Evolutionary conservation across 2,329 filamentous ascomycete genomes (phyloP).

Genomic region (Thielaviopsis populi): DNA sequence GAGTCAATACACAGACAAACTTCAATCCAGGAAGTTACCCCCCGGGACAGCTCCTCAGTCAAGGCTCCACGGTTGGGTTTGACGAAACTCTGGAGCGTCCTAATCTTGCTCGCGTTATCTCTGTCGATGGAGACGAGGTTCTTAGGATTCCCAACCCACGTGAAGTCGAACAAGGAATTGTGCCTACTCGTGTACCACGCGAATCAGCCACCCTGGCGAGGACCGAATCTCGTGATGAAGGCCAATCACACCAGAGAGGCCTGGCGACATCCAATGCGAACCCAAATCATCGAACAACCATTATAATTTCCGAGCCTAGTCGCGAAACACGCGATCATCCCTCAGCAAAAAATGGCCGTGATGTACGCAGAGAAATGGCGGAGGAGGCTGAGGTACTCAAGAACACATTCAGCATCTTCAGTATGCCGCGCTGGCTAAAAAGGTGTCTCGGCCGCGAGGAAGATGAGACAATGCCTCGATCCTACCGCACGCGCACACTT

Average conservation of each 20-base stretch:
- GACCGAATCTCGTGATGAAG: conserved; percentile 14
- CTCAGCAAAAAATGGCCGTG: not conserved
- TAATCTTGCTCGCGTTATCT: conserved; percentile 29
- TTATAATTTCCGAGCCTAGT: conserved; percentile 49
- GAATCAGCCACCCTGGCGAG: not conserved
- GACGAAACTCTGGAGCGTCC: conserved; percentile 10
- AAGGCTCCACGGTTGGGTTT: conserved; percentile 27
- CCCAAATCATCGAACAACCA: conserved; percentile 10
- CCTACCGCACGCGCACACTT: conserved; percentile 11
- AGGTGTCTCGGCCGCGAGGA: conserved; percentile 4
- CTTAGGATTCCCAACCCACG: conserved; percentile 82
- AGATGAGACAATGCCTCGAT: conserved; percentile 7
- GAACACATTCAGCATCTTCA: conserved; percentile 19
- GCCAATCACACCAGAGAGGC: not conserved
- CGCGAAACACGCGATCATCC: conserved; percentile 16
- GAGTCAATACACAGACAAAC: conserved; percentile 24
- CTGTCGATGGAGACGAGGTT: conserved; percentile 57
- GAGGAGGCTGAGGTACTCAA: conserved; percentile 26
- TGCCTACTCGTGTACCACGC: conserved; percentile 41
- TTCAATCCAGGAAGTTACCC: conserved; percentile 12
- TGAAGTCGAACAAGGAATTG: conserved; percentile 71
- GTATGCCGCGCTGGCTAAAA: conserved; percentile 14
- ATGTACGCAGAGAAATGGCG: conserved; percentile 22
- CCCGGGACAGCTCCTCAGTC: conserved; percentile 21
- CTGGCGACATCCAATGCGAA: not conserved